Conservation (phyloP, 371 early-diverging fungal species). For the Mortierella sp. region DNA sequence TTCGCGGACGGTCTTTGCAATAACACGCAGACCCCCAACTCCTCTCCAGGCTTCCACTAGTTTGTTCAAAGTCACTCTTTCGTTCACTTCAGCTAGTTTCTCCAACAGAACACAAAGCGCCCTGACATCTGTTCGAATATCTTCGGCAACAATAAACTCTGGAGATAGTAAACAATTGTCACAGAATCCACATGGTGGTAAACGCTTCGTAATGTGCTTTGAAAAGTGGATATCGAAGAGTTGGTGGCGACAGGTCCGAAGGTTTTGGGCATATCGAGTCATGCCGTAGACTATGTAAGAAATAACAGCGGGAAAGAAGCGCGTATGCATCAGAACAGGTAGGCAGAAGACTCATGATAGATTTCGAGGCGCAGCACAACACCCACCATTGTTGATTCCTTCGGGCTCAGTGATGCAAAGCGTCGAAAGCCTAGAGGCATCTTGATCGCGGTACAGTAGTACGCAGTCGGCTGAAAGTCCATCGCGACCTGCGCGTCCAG, state of each 20-base stretch:
- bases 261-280: slow-evolving; percentile 73
- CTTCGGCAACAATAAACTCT: slow-evolving; percentile 35
- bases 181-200: slow-evolving; percentile 61
- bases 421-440: slow-evolving; percentile 70
- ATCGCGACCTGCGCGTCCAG: slow-evolving; percentile 91
- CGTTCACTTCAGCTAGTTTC: slow-evolving; percentile 50
- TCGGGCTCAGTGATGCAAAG: slow-evolving; percentile 73
- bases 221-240: slow-evolving; percentile 72
- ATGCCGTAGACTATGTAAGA: slow-evolving; percentile 63
- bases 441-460: slow-evolving; percentile 77
- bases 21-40: slow-evolving; percentile 52
- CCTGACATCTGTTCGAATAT: slow-evolving; percentile 53
- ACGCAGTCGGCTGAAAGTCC: slow-evolving; percentile 79
- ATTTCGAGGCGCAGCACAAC: too few relatives aligned
- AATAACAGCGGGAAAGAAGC: not conserved
- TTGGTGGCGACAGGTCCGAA: slow-evolving; percentile 71
- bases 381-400: slow-evolving; percentile 65
- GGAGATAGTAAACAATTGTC: slow-evolving; percentile 59
- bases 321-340: not conserved
- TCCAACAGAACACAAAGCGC: slow-evolving; percentile 59
- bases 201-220: slow-evolving; percentile 50
- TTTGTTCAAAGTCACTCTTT: slow-evolving; percentile 64
- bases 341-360: not conserved
- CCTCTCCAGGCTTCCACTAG: slow-evolving; percentile 62
- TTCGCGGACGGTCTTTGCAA: slow-evolving; percentile 50